These are phyloP conservation scores for Endotrypanum monterogeii DNA, from an alignment of 208 protist species.

Conservation along the genomic window DNA sequence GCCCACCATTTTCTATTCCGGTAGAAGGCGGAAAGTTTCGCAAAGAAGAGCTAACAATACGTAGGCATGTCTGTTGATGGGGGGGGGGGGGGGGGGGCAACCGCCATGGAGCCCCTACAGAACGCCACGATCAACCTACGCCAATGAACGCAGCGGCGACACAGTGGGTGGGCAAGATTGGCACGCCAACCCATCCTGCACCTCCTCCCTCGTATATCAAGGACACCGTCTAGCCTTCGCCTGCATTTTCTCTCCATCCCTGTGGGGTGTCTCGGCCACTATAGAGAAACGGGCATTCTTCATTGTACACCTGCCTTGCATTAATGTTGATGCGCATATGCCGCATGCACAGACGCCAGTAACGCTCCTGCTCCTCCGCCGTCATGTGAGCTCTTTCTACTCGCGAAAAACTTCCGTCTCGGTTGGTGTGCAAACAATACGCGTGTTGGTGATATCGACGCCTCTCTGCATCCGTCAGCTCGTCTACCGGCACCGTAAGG, in stretches of 20 bases:
- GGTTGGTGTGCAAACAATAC: constrained; percentile 32
- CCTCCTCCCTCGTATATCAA: too few relatives aligned
- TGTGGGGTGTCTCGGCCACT: background rate
- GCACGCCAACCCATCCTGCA: background rate
- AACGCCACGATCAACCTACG: background rate
- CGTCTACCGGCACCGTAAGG: constrained; percentile 49
- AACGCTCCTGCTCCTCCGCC: constrained; percentile 50
- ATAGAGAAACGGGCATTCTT: constrained; percentile 58
- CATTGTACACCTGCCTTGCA: constrained; percentile 77
- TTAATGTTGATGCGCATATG: constrained; percentile 91
- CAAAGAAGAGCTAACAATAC: too few relatives aligned
- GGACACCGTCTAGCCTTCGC: too few relatives aligned
- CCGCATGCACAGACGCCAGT: constrained; percentile 85
- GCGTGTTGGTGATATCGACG: constrained; percentile 36
- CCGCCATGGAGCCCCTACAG: too few relatives aligned
- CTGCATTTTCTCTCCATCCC: background rate
- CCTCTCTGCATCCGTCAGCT: constrained; percentile 31
- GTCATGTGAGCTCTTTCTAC: constrained; percentile 39
- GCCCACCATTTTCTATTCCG: too few relatives aligned
- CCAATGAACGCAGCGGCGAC: too few relatives aligned
- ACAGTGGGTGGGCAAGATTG: too few relatives aligned
- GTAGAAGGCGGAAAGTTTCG: too few relatives aligned
- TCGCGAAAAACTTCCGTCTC: constrained; percentile 32
- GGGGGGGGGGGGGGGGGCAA: too few relatives aligned
- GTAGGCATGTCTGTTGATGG: too few relatives aligned